Base-by-base conservation (phyloP, 768 basidiomycete species). In the Lyophyllum shimeji region DNA sequence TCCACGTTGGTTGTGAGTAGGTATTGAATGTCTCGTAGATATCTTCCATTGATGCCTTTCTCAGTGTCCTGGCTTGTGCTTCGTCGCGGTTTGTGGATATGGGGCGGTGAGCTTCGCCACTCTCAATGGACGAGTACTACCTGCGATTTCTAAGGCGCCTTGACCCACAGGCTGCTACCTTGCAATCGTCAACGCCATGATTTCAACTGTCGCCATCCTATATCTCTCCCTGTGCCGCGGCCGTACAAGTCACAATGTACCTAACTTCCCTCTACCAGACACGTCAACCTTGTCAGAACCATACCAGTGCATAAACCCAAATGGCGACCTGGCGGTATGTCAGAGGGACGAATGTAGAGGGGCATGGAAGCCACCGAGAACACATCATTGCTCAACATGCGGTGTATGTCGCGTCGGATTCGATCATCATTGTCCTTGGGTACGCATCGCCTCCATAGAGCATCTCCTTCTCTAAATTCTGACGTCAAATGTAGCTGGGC, bases 401-500 rank as follows among this genome's bases (percentile, higher is more conserved):
- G 74, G 72, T 33, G 74, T 76, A 15, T 79, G 77, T 59, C 69
- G 77, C 29, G 63, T 76, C 39, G 71, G 72, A 25, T 77, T 76
- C 57, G 76, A 79, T 57, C 77, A 79, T 59, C 77, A 79, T 59
- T 79, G 77, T 58, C 74, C 77, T 29, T 79, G 77, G 77, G 77
- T 77, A 51, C 25, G 67, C 57, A n/a, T 11, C 33, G 31, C 23
- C 5, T 15, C 49, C 46, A 24, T 23, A 25, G 23, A 27, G 31
- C 34, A n/a, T 11, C 31, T 50, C 40, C 12, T 15, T 50, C 33
- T 54, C 53, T n/a, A 23, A 43, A 39, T 39, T 18, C 39, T 40
- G n/a, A 21, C 15, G 12, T 37, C 34, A 46, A 17, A 18, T 18
- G 11, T 29, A 78, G 76, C 59, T 76, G 17, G 77, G 77, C 23